Conservation (phyloP, 345 rosid species). For the Aquilaria sinensis region DNA sequence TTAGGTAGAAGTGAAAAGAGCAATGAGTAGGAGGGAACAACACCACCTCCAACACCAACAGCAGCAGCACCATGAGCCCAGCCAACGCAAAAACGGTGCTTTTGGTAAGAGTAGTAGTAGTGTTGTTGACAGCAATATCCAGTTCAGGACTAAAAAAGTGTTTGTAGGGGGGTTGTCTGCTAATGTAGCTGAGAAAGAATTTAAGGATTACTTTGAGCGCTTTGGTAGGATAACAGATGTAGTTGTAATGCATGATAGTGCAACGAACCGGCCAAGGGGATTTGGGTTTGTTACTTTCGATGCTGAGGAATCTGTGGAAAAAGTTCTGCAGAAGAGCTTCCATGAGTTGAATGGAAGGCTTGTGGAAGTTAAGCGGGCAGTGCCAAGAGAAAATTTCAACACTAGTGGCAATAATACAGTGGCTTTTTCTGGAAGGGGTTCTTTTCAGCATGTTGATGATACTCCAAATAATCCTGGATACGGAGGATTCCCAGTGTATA, state of each 20-base stretch:
- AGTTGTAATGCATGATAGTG: slow-evolving; percentile 76
- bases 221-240: slow-evolving; percentile 74
- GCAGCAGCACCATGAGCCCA: slow-evolving; percentile 18
- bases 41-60: slow-evolving; percentile 23
- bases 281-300: slow-evolving; percentile 83
- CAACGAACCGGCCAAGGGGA: slow-evolving; percentile 71
- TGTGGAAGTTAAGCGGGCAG: slow-evolving; percentile 81
- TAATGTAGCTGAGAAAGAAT: slow-evolving; percentile 52
- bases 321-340: slow-evolving; percentile 49
- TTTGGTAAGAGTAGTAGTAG: slow-evolving; percentile 13
- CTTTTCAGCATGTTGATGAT: slow-evolving; percentile 22
- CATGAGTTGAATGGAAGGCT: slow-evolving; percentile 59
- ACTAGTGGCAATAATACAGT: slow-evolving; percentile 14
- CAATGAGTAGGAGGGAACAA: slow-evolving; percentile 39
- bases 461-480: slow-evolving; percentile 25
- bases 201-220: slow-evolving; percentile 63
- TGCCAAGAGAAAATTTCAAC: slow-evolving; percentile 65
- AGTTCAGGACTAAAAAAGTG: slow-evolving; percentile 49
- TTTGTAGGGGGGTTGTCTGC: slow-evolving; percentile 86
- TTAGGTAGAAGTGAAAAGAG: slow-evolving; percentile 59
- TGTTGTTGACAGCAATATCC: slow-evolving; percentile 11
- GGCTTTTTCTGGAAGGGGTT: slow-evolving; percentile 6
- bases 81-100: slow-evolving; percentile 19
- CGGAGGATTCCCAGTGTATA: slow-evolving; percentile 21
- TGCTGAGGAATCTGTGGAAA: slow-evolving; percentile 59